These are phyloP conservation scores for Herpotrichia juniperi DNA, from an alignment of 2,329 filamentous ascomycete species.

Conservation along the genomic window DNA sequence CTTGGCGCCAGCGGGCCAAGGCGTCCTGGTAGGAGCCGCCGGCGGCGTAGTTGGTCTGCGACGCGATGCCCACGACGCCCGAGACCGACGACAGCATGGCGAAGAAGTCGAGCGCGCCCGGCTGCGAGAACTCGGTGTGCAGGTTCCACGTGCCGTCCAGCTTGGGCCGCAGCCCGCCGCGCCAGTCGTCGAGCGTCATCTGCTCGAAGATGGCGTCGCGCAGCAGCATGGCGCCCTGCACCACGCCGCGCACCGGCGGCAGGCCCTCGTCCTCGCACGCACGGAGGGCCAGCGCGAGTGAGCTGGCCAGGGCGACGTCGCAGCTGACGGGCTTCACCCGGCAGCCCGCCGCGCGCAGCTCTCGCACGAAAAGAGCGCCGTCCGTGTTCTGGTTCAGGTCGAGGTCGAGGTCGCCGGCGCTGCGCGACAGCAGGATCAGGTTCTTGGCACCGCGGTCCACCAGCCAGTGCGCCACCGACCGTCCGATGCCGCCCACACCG, in stretches of 20 bases:
- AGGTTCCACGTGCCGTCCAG: conserved; percentile 18
- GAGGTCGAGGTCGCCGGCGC: background rate
- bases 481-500: conserved; percentile 28
- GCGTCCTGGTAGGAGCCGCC: conserved; percentile 13
- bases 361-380: background rate
- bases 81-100: conserved; percentile 13
- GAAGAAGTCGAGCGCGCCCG: conserved; percentile 12
- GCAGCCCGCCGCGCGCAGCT: background rate
- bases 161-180: conserved; percentile 10
- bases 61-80: conserved; percentile 13
- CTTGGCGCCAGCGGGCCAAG: background rate
- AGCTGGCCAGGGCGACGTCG: background rate
- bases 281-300: background rate
- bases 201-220: conserved; percentile 4
- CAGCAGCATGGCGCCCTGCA: conserved; percentile 9
- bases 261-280: background rate
- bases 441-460: conserved; percentile 20
- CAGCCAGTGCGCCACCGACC: conserved; percentile 21
- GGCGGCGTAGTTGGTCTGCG: conserved; percentile 18
- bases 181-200: conserved; percentile 10
- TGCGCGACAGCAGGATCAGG: conserved; percentile 17
- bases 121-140: conserved; percentile 4
- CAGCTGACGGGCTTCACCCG: conserved; percentile 3
- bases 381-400: background rate
- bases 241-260: conserved; percentile 9